Conservation (phyloP, 2,329 filamentous ascomycete genomes). For the Blumeria hordei region DNA sequence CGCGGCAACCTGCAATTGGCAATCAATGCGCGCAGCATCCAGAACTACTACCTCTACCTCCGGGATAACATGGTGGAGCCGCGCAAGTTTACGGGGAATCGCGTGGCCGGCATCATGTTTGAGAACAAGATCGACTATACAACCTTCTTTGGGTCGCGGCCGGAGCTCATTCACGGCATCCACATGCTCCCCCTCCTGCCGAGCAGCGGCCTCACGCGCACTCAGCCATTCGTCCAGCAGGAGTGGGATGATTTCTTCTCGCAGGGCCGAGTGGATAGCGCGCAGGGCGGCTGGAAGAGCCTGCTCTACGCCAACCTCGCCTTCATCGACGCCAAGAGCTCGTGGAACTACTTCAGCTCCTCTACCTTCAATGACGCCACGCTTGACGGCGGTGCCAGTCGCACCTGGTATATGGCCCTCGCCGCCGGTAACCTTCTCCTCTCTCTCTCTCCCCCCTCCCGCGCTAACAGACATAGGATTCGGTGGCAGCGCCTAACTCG, state of each 20-base stretch:
- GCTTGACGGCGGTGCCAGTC: conserved; percentile 61
- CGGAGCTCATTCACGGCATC: conserved; percentile 41
- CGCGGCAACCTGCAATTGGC: conserved; percentile 64
- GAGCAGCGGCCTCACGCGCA: conserved; percentile 41
- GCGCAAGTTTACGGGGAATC: conserved; percentile 56
- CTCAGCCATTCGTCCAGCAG: conserved; percentile 44
- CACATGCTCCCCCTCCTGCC: conserved; percentile 12
- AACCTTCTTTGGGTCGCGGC: conserved; percentile 59
- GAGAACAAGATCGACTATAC: conserved; percentile 91
- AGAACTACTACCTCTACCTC: conserved; percentile 62
- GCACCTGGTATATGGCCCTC: conserved; percentile 68
- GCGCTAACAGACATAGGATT: neutral
- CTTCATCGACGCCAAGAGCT: conserved; percentile 42
- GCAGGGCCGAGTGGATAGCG: conserved; percentile 34
- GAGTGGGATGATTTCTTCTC: conserved; percentile 69
- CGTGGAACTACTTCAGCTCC: conserved; percentile 53
- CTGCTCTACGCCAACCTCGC: conserved; percentile 66
- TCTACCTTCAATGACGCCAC: conserved; percentile 38
- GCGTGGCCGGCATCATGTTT: conserved; percentile 48
- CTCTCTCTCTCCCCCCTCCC: neutral
- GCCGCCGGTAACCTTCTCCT: conserved; percentile 31
- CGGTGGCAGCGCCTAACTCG: too few relatives aligned
- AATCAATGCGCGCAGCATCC: conserved; percentile 47
- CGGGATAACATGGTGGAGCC: conserved; percentile 49
- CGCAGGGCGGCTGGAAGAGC: conserved; percentile 62